phyloP scores from a whole-genome alignment of 1,139 yeast genomes.

The Hansenula lynferdii region DNA sequence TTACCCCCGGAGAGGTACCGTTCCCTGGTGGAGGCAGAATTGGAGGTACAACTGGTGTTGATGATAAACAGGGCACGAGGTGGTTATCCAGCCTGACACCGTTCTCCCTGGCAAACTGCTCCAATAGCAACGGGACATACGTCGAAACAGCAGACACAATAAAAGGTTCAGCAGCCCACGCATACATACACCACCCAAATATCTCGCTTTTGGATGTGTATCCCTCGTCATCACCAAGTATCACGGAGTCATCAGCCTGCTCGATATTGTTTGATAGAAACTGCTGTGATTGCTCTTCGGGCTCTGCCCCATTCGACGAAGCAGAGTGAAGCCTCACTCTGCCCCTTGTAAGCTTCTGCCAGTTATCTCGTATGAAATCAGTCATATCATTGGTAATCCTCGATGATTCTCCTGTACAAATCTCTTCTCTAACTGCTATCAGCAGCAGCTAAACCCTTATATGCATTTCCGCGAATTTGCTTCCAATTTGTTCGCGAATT shows the following conservation, averaged over 20 bases:
- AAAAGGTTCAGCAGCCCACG: constrained; percentile 73
- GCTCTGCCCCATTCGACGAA: not conserved
- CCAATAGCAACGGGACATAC: constrained; percentile 60
- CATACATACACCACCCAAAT: constrained; percentile 49
- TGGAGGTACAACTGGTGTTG: constrained; percentile 23
- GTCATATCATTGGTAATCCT: not conserved
- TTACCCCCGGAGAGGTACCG: constrained; percentile 2
- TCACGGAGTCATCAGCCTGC: not conserved
- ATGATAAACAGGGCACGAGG: constrained; percentile 34
- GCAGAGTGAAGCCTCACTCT: not conserved
- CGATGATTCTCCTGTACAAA: not conserved
- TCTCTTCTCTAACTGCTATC: too few species aligned
- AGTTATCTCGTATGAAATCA: not conserved
- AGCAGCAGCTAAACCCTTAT: too few species aligned
- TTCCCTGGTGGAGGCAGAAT: constrained; percentile 25
- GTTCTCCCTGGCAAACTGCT: constrained; percentile 60
- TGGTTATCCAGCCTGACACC: constrained; percentile 55
- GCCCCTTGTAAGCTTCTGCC: not conserved
- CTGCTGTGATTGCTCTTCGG: not conserved
- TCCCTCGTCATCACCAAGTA: constrained; percentile 2
- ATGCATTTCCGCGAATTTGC: too few species aligned
- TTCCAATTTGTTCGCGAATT: too few species aligned
- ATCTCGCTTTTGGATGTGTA: constrained; percentile 32
- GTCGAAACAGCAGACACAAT: constrained; percentile 70
- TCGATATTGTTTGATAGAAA: not conserved